Evolutionary conservation across 768 basidiomycete species (phyloP), one percentile per base, ranked within the genome.

Genomic region (Naganishia kalamii): DNA sequence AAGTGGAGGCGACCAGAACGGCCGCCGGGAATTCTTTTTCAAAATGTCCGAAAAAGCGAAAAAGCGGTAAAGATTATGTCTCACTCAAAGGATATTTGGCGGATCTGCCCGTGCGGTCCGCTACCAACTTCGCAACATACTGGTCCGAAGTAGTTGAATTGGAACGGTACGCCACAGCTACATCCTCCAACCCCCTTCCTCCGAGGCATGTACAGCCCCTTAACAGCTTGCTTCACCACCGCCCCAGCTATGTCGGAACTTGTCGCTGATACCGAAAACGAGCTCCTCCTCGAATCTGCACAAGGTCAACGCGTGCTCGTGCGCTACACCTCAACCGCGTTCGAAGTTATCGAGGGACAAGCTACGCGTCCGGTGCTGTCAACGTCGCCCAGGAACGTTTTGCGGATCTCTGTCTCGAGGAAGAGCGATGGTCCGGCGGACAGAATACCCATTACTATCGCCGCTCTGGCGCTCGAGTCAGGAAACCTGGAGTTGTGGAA

Each of bases 361-460:
- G 25, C 19, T 15, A 13, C 54, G 10, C 0, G 10, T 23, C 54
- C 54, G 6, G 6, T 57, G 3, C 33, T 57, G 12, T 57, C 54
- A 2, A 57, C 54, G 21, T 3, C 35, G 4, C 25, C 54, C 21
- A 57, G 37, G 13, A 57, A 57, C 19, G n/a, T 57, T 3, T 41
- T 57, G 54, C 33, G 21, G 13, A 40, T 57, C 5, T 57, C 54
- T 6, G 54, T 57, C 17, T 35, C 54, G 23, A 29, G 54, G 23
- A 10, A 19, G 23, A 57, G 54, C 23, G 37, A 37, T 1, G 27
- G 11, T 3, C 54, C 54, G 10, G 17, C 15, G n/a, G 54, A 21
- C n/a, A n/a, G 54, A 27, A 12, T 57, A 40, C 54, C 54, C 23
- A 35, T 57, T n/a, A 57, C 54, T 33, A 57, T 57, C 37, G 54